Evolutionary conservation across 208 protist species (phyloP), one percentile per base, ranked within the genome.

Genomic region (Leishmania aethiopica): DNA sequence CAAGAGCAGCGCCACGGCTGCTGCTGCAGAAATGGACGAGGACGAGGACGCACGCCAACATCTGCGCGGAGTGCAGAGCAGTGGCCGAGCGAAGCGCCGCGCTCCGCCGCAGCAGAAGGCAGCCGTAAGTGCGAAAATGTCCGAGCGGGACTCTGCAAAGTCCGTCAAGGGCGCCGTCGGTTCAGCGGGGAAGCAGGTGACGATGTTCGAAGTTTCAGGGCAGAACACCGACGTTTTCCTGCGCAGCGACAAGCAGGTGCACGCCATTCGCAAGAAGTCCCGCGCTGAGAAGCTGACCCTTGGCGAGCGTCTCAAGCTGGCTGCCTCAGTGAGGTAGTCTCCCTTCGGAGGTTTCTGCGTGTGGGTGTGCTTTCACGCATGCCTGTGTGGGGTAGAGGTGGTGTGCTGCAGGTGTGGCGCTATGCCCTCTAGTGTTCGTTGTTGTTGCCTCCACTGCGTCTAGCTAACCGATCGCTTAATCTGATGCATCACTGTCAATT

Each of bases 1-100:
- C 49, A 75, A 42, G 32, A n/a, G 32, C 25, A 74, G 74, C 49
- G 74, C 13, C 19, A 42, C 37, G 49, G 25, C 19, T 22, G 69
- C 42, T 32, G 59, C 49, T 40, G 74, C 57, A 37, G 75, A 78
- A 32, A 79, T 86, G 3, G 89, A 90, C 37, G 86, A 87, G 7
- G 88, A 90, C 57, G 88, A 87, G 17, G 92, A 95, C 19, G 91
- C 88, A 11, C 82, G 87, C 40, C 76, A 84, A 72, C 92, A 95
- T 75, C 84, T 97, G 15, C 85, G 85, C 15, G 93, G 93, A n/a
- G 93, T 97, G 59, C 90, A 95, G 78, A 94, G 88, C 76, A 95
- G 89, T 71, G 93, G 93, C 45, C 92, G 90, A 79, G n/a, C 74
- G 28, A 85, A 79, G 72, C 71, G 74, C 8, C 69, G 69, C 37